Base-by-base conservation (phyloP, 1,284 basidiomycete genomes). In the Entoloma clypeatum region DNA sequence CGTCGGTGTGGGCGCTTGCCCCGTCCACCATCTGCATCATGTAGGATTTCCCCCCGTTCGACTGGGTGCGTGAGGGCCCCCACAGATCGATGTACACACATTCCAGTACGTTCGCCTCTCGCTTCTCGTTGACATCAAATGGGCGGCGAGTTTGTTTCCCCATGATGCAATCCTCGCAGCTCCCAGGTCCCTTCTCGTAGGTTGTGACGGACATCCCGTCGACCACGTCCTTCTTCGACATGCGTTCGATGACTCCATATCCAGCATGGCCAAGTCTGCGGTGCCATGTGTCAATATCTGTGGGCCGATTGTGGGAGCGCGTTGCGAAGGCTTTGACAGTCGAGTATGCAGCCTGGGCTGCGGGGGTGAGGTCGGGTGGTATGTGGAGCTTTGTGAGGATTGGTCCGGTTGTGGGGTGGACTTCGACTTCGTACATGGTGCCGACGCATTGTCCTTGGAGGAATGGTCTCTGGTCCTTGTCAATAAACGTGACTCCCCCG, bases 151-250 rank as follows among this genome's bases (percentile, higher is more conserved):
- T 43, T 13, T 56, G 54, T 36, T 58, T 59, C 1, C 54, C 50
- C 10, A 39, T 51, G 1, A 56, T 45, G 31, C 58, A 60, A 24
- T 54, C 49, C 28, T 56, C 41, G 36, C 55, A 58, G 8, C 6
- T 29, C 4, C 51, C 45, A 5, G 7, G 6, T 2, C 7, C 22
- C 2, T 40, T 4, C 7, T 45, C 11, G 0, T 33, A 14, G 2
- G 23, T 33, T n/a, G 28, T 45, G 7, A 57, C 42, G 2, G 41
- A 18, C 0, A 61, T 21, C 0, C 54, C 53, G 19, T 56, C 47
- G 2, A 58, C 51, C 1, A 57, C 24, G 0, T 30, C 32, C 19
- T 47, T 46, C 2, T n/a, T 41, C 0, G 28, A 31, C 43, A 55
- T 47, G 0, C 31, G 8, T 8, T 27, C 13, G 1, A 60, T 49